These are phyloP conservation scores for Fusarium sacchari DNA, from an alignment of 2,329 filamentous ascomycete genomes.

Conservation along the genomic window DNA sequence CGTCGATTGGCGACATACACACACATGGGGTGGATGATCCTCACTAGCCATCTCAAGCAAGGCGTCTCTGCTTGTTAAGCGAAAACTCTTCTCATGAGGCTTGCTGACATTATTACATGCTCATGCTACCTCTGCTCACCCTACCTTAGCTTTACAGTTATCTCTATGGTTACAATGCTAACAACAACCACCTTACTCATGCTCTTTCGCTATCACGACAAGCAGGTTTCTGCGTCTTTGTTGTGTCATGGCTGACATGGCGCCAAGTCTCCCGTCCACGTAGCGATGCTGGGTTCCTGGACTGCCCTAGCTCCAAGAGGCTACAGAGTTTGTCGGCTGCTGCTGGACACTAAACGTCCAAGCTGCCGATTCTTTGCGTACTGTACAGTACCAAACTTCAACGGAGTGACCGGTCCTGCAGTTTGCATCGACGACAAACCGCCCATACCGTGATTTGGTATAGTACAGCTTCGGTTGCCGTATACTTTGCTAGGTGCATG, in stretches of 20 bases:
- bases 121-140: conserved; percentile 8
- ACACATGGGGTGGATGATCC: conserved; percentile 31
- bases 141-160: conserved; percentile 13
- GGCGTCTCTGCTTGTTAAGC: conserved; percentile 24
- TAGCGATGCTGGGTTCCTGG: conserved; percentile 30
- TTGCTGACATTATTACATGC: conserved; percentile 13
- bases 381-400: neutral
- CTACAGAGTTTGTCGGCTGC: conserved; percentile 29
- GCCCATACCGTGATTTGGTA: conserved; percentile 20
- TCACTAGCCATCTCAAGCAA: conserved; percentile 35
- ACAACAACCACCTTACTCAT: conserved; percentile 12
- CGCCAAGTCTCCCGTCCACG: conserved; percentile 31
- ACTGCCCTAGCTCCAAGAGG: conserved; percentile 12
- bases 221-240: conserved; percentile 35
- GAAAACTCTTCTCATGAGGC: conserved; percentile 27
- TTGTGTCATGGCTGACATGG: conserved; percentile 30
- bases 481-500: conserved; percentile 28
- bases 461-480: conserved; percentile 22
- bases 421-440: conserved; percentile 30
- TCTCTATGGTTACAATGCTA: conserved; percentile 30
- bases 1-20: conserved; percentile 41
- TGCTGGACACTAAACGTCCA: conserved; percentile 14
- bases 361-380: conserved; percentile 21
- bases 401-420: conserved; percentile 25
- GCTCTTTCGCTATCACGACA: conserved; percentile 18